Evolutionary conservation across 1,139 yeast genomes (phyloP).

Genomic region (Candida sojae): DNA sequence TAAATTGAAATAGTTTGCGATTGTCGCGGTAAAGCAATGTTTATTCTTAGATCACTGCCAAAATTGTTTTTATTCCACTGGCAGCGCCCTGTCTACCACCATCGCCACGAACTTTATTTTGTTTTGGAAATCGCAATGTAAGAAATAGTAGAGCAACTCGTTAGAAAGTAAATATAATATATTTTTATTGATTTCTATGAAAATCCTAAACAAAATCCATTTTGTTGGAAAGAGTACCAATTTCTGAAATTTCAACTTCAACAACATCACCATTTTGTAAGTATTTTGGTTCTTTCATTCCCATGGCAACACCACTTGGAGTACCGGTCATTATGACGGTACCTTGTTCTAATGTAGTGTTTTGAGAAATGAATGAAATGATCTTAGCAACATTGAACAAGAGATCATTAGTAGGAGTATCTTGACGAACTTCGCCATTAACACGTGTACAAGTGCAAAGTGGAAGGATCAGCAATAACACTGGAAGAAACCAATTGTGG

Average conservation of each 20-base stretch:
- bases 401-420: constrained; percentile 47
- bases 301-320: constrained; percentile 57
- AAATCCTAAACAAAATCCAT: no score
- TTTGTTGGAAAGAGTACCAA: constrained; percentile 45
- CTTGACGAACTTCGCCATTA: constrained; percentile 27
- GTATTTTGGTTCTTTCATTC: constrained; percentile 41
- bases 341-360: constrained; percentile 51
- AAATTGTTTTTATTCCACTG: no score
- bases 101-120: no score
- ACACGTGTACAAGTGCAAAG: constrained; percentile 42
- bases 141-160: no score
- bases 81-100: no score
- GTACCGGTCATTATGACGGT: constrained; percentile 55
- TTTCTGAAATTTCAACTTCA: constrained; percentile 38
- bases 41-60: no score
- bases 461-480: constrained; percentile 33
- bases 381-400: constrained; percentile 48
- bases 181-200: no score
- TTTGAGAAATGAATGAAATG: constrained; percentile 50
- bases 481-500: constrained; percentile 47
- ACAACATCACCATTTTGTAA: constrained; percentile 48
- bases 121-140: no score
- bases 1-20: no score
- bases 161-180: no score
- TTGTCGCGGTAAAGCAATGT: no score